Conservation (phyloP, 257 asterid species). For the Penstemon newberryi region DNA sequence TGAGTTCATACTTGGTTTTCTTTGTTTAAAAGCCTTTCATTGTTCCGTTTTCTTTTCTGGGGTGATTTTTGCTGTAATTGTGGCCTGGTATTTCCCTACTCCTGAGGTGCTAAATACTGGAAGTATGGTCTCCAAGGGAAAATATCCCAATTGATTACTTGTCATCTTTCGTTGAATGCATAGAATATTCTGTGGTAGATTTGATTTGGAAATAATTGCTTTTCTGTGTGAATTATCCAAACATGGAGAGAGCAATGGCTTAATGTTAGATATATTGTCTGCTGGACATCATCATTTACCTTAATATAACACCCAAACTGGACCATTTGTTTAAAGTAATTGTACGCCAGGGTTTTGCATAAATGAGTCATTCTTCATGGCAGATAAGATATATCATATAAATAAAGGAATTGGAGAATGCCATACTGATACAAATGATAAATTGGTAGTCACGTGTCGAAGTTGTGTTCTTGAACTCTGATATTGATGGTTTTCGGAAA, state of each 20-base stretch:
- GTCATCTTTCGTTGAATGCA: too few species aligned
- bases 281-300: background rate
- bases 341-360: background rate
- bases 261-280: background rate
- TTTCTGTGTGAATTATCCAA: background rate
- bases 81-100: too few species aligned
- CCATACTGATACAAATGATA: background rate
- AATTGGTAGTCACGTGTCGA: background rate
- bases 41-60: background rate
- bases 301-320: background rate
- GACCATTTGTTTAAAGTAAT: background rate
- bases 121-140: too few species aligned
- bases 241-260: background rate
- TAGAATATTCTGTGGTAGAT: too few species aligned
- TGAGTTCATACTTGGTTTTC: background rate
- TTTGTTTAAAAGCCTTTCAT: background rate
- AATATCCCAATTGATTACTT: too few species aligned
- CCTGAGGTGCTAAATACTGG: too few species aligned
- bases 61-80: too few species aligned
- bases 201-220: background rate
- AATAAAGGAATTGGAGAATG: constrained; percentile 1
- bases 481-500: too few species aligned
- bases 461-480: background rate
- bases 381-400: background rate
- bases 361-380: background rate